Evolutionary conservation across 2,329 filamentous ascomycete species (phyloP).

Genomic region (Lachnellula occidentalis): DNA sequence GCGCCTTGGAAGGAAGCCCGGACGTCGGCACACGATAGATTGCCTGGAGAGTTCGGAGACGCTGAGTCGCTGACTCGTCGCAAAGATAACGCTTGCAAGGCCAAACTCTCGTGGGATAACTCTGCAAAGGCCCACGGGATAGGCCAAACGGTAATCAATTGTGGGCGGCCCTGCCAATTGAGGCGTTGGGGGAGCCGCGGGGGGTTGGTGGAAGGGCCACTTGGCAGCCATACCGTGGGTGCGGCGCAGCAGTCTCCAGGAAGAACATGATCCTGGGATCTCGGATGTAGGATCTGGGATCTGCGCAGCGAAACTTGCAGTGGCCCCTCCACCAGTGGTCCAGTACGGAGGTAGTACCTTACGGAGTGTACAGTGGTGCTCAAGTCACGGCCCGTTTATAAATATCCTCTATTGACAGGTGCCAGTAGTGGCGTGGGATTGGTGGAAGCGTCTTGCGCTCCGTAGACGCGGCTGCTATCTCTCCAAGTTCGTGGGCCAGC

Average conservation of each 20-base stretch:
- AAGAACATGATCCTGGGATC: too few relatives aligned
- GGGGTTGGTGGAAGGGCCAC: not conserved
- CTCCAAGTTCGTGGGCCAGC: too few relatives aligned
- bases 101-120: not conserved
- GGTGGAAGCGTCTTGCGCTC: not conserved
- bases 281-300: too few relatives aligned
- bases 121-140: not conserved
- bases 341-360: too few relatives aligned
- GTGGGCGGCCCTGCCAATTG: not conserved
- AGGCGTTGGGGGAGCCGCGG: not conserved
- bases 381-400: too few relatives aligned
- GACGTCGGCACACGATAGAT: not conserved
- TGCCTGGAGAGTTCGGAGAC: not conserved
- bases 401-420: not conserved
- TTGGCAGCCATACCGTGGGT: not conserved
- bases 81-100: conserved; percentile 1
- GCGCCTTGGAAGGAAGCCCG: not conserved
- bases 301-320: too few relatives aligned
- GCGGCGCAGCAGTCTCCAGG: too few relatives aligned
- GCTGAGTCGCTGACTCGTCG: not conserved
- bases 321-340: too few relatives aligned
- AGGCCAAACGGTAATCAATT: conserved; percentile 4
- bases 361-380: too few relatives aligned
- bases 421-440: not conserved
- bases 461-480: conserved; percentile 6